Percentiles rank a stretch among this genome's conserved stretches.
Conservation (phyloP, 2,329 filamentous ascomycete genomes). For the Bipolaris cookei region DNA sequence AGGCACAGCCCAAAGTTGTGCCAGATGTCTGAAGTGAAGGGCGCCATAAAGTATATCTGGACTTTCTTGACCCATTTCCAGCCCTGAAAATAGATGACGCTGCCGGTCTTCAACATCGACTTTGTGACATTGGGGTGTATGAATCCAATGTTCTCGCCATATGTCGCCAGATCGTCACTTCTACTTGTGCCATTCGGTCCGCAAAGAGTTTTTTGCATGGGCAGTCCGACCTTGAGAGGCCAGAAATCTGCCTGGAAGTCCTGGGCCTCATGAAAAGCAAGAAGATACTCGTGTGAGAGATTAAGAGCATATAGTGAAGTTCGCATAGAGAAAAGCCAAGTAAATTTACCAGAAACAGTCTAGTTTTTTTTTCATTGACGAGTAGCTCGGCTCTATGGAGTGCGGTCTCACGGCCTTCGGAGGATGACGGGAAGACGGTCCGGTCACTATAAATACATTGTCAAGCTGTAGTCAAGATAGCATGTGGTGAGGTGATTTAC, state of each 20-base stretch:
- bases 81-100: background rate
- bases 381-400: background rate
- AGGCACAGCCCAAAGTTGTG: background rate
- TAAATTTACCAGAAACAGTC: background rate
- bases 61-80: background rate
- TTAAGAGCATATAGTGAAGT: background rate
- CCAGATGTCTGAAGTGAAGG: background rate
- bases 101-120: background rate
- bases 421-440: background rate
- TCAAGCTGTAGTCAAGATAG: background rate
- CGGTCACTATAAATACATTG: background rate
- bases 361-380: background rate
- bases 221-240: background rate
- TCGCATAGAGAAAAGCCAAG: background rate
- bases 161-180: background rate
- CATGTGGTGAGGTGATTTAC: background rate
- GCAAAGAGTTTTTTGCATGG: background rate
- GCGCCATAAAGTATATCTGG: background rate
- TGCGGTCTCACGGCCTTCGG: background rate
- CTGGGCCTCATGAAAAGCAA: background rate
- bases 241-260: constrained; percentile 1
- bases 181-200: background rate
- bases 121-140: background rate
- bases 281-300: background rate
- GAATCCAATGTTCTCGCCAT: background rate